Percentiles rank a stretch among this genome's conserved stretches.
These are phyloP conservation scores for Phytopythium helicoides DNA, from an alignment of 352 stramenopile species.

Conservation along the genomic window DNA sequence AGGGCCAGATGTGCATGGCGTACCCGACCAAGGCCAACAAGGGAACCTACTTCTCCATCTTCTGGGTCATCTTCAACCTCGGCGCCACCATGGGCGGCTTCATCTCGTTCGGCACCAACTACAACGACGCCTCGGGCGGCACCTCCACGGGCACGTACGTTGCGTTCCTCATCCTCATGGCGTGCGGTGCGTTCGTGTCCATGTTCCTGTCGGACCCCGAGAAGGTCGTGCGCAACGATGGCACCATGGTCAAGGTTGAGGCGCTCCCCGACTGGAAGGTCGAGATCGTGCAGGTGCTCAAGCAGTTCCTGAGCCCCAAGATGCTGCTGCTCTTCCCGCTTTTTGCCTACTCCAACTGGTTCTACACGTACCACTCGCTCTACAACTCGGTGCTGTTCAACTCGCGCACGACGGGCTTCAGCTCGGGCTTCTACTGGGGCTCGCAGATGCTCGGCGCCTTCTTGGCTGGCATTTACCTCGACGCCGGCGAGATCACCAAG, in stretches of 20 bases:
- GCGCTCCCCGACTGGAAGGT: background rate
- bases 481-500: background rate
- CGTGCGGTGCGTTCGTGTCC: slow-evolving; percentile 36
- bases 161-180: slow-evolving; percentile 59
- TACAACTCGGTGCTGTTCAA: slow-evolving; percentile 50
- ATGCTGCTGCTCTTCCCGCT: slow-evolving; percentile 30
- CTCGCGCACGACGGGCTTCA: slow-evolving; percentile 32
- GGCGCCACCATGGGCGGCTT: slow-evolving; percentile 56
- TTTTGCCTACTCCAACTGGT: slow-evolving; percentile 67
- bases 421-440: slow-evolving; percentile 38
- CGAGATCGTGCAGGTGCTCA: background rate
- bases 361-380: slow-evolving; percentile 64
- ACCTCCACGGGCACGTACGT: slow-evolving; percentile 42
- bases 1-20: slow-evolving; percentile 64
- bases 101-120: slow-evolving; percentile 57
- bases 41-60: slow-evolving; percentile 55
- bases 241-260: slow-evolving; percentile 8
- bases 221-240: slow-evolving; percentile 24
- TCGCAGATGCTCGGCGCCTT: slow-evolving; percentile 41
- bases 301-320: background rate
- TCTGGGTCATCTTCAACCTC: slow-evolving; percentile 87
- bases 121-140: slow-evolving; percentile 4
- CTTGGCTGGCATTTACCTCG: slow-evolving; percentile 10
- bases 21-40: slow-evolving; percentile 43
- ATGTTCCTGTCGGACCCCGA: slow-evolving; percentile 30